Evolutionary conservation across 306 rosid genomes (phyloP).

Genomic region (Vachellia collinsii): DNA sequence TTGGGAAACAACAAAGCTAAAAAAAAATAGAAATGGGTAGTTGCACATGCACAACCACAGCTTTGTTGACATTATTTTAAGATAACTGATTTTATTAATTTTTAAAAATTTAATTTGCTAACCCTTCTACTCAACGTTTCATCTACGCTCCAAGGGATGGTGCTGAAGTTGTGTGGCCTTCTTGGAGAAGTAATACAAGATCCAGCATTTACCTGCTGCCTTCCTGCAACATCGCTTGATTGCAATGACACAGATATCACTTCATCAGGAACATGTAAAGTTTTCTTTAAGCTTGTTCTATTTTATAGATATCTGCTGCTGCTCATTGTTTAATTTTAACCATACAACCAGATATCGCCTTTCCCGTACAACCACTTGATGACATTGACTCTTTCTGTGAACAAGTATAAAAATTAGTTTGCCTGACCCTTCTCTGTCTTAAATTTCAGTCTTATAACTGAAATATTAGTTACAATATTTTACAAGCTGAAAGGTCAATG

Average conservation of each 20-base stretch:
- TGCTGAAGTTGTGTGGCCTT: slow-evolving; percentile 32
- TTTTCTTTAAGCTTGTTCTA: not conserved
- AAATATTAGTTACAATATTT: too few relatives aligned
- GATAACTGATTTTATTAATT: too few relatives aligned
- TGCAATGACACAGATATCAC: slow-evolving; percentile 64
- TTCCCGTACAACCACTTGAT: slow-evolving; percentile 56
- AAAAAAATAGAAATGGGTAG: too few relatives aligned
- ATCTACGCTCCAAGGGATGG: too few relatives aligned
- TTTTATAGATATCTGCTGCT: not conserved
- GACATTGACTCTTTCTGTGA: slow-evolving; percentile 69
- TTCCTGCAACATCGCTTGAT: slow-evolving; percentile 58
- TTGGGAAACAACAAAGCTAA: too few relatives aligned
- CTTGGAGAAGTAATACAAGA: too few relatives aligned
- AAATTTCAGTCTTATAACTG: not conserved
- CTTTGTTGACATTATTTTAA: too few relatives aligned
- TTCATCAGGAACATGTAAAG: slow-evolving; percentile 66
- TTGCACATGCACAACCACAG: too few relatives aligned
- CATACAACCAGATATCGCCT: slow-evolving; percentile 65
- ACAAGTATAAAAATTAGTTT: slow-evolving; percentile 40
- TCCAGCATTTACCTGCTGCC: slow-evolving; percentile 61
- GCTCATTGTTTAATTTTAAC: not conserved
- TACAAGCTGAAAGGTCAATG: too few relatives aligned
- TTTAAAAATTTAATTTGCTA: too few relatives aligned
- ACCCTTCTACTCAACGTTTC: too few relatives aligned
- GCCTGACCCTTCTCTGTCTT: not conserved